Evolutionary conservation across 2,329 filamentous ascomycete species (phyloP), one percentile per base, ranked within the genome.

Genomic region (Aspergillaceae sp.): DNA sequence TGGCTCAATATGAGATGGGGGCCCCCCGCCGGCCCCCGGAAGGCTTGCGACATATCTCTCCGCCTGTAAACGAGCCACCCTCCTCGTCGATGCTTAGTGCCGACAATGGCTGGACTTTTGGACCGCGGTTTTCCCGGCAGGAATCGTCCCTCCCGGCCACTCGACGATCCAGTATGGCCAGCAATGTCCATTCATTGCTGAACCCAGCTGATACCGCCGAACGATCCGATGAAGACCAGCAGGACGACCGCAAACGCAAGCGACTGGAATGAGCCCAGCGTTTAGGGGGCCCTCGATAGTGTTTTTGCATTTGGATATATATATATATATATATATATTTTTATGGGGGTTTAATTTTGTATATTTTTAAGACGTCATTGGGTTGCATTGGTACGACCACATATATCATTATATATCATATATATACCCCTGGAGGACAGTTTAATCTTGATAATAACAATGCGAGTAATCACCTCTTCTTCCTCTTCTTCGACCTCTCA

Each of bases 181-280:
- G 81, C 54, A 85, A 82, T 54, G 78, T 83, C 26, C 80, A 83
- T 60, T 80, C 76, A 4, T 64, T 86, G 27, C 71, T 86, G 1
- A 86, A 86, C 54, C 83, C 82, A 4, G 79, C 82, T 9, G 81
- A 84, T 53, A 84, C 82, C 1, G 78, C 77, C 2, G 82, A 85
- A 62, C 66, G 80, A 48, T 77, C 79, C 19, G 80, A 82, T 40
- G 81, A 84, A 59, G 81, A 84, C 48, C 73, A 80, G 45, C 65
- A 67, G 42, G 79, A 82, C 19, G 79, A 83, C 48, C 71, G 81
- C 49, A 83, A 83, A 67, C 71, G 80, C 53, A 82, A 82, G 67
- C 67, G 77, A 56, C 49, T 78, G 51, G 64, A 70, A 58, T 78
- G 62, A 69, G 42, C 43, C 4, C 42, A 35, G 27, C 40, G 29